Conservation (phyloP, 2,329 filamentous ascomycete species). For the Colletotrichum falcatum region DNA sequence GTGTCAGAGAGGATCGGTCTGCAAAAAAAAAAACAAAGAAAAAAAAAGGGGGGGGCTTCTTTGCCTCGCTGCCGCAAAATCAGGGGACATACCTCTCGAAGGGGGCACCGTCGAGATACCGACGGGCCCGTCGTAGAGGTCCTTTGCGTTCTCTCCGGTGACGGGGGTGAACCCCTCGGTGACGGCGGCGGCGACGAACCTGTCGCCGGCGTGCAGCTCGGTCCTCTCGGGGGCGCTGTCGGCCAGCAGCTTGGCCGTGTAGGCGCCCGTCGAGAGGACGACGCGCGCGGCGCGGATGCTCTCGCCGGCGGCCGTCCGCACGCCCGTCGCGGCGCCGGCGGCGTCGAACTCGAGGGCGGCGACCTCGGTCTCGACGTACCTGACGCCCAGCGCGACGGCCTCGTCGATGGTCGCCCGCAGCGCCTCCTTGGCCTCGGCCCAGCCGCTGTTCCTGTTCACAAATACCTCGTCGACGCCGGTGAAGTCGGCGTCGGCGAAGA, state of each 20-base stretch:
- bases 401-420: slow-evolving; percentile 60
- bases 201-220: slow-evolving; percentile 58
- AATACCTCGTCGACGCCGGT: slow-evolving; percentile 64
- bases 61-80: neutral
- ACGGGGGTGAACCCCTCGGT: slow-evolving; percentile 61
- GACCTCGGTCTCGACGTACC: slow-evolving; percentile 62
- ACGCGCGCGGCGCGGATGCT: slow-evolving; percentile 62
- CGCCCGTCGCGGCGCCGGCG: slow-evolving; percentile 59
- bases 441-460: slow-evolving; percentile 66
- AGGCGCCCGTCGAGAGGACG: slow-evolving; percentile 61
- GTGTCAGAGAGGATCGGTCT: neutral
- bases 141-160: slow-evolving; percentile 51
- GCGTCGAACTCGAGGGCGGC: slow-evolving; percentile 54
- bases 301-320: slow-evolving; percentile 59
- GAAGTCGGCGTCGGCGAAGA: slow-evolving; percentile 67
- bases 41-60: neutral
- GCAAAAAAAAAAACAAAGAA: too few species aligned
- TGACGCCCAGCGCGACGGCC: slow-evolving; percentile 61
- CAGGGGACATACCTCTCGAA: slow-evolving; percentile 19
- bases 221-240: slow-evolving; percentile 56
- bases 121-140: slow-evolving; percentile 57
- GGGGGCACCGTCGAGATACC: slow-evolving; percentile 44
- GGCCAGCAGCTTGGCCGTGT: slow-evolving; percentile 61
- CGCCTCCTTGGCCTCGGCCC: slow-evolving; percentile 67
- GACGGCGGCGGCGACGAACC: slow-evolving; percentile 65